Base-by-base conservation (phyloP, 768 basidiomycete genomes). In the Collybia mongolica region DNA sequence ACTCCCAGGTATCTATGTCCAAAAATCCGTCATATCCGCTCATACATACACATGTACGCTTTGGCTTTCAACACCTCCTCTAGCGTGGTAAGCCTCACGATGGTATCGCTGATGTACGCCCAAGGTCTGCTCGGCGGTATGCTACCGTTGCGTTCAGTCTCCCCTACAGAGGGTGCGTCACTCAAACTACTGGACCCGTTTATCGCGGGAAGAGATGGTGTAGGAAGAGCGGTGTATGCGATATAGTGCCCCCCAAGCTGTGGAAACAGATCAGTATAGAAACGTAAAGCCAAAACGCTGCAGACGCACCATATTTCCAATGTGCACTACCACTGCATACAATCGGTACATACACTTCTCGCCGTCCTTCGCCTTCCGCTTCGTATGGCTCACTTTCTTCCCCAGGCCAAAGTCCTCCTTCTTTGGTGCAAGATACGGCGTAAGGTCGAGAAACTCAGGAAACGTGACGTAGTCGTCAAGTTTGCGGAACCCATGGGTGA, bases 41-140 rank as follows among this genome's bases (percentile, higher is more conserved):
- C 90, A 63, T 92, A 93, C 85, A 95, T 93, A 70, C 93, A 93
- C 44, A 97, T 80, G 66, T 97, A 98, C 29, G 94, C 93, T 65
- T 90, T 95, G 51, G 86, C 85, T 66, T 86, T 88, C 61, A 97
- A 73, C 2, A 97, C 95, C 64, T 97, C 95, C 39, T 94, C 91
- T 42, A 96, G 65, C 38, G 85, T 81, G 8, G 88, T 82, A 40
- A 90, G 70, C 39, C 88, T 77, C n/a, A 98, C 93, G 39, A 81
- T 70, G 2, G 89, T 91, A 62, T 98, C 95, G 58, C 92, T 94
- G 67, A 96, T 86, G 64, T 88, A 95, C 40, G 90, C 90, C 95
- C 95, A 98, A 53, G 89, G 82, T 38, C 93, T 59, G 14, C 11
- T 32, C 36, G 66, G 72, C 18, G 60, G 46, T 39, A 59, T 53